A percentile compares a stretch with the other conserved stretches of the same genome.
phyloP scores from a whole-genome alignment of 495 filamentous ascomycete species.

The Daldinia caldariorum region DNA sequence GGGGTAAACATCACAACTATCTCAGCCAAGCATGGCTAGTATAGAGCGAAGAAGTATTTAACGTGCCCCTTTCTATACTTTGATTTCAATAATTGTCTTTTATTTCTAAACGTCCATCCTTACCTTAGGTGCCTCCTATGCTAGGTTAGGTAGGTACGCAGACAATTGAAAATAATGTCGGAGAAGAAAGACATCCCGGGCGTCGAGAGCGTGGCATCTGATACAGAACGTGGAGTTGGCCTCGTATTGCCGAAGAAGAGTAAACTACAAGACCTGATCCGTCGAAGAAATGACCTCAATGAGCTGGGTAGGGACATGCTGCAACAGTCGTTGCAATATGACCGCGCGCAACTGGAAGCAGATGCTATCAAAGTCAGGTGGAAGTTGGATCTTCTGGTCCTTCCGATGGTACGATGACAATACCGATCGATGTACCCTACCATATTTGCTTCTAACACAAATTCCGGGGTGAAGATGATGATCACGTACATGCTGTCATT shows the following conservation, averaged over 20 bases:
- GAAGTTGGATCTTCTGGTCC: slow-evolving; percentile 47
- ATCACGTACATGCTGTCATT: slow-evolving; percentile 48
- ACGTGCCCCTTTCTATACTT: slow-evolving; percentile 3
- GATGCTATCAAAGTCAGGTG: slow-evolving; percentile 44
- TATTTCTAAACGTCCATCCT: background rate
- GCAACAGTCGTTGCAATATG: slow-evolving; percentile 48
- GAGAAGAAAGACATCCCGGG: slow-evolving; percentile 29
- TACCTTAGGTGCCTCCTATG: too few relatives aligned
- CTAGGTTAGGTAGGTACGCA: too few relatives aligned
- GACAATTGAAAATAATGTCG: too few relatives aligned
- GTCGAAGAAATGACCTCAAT: slow-evolving; percentile 39
- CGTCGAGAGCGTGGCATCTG: slow-evolving; percentile 20
- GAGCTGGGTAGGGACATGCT: slow-evolving; percentile 42
- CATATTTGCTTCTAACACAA: slow-evolving; percentile 23
- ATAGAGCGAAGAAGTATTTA: slow-evolving; percentile 26
- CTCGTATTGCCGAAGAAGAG: slow-evolving; percentile 31
- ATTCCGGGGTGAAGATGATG: slow-evolving; percentile 41
- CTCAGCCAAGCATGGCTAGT: slow-evolving; percentile 8
- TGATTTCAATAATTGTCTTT: background rate
- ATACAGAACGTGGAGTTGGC: slow-evolving; percentile 26
- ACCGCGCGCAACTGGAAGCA: slow-evolving; percentile 44
- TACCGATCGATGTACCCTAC: background rate
- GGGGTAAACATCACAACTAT: background rate
- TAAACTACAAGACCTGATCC: slow-evolving; percentile 25
- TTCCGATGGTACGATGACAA: slow-evolving; percentile 44